Evolutionary conservation across 2,329 filamentous ascomycete genomes (phyloP), one percentile per base, ranked within the genome.

Genomic region (Pseudogymnoascus sp.): DNA sequence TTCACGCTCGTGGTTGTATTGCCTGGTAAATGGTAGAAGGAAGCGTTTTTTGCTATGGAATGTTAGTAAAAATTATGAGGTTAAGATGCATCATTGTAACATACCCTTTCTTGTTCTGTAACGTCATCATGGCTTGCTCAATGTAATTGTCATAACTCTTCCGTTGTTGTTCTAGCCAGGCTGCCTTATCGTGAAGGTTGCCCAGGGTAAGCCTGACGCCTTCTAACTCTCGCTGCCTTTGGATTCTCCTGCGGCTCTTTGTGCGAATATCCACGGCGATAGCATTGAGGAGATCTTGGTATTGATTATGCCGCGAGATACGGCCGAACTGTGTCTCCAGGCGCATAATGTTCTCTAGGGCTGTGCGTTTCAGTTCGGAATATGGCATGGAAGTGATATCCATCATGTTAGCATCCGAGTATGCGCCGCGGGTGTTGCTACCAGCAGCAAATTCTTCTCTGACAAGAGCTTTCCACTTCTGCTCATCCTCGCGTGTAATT

Each of bases 101-200:
- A 74, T 82, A 88, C 84, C 89, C 93, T 78, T 97, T 97, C 76
- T 97, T 96, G 78, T 90, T 96, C 76, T 97, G 95, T 64, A 99
- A 81, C 4, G 96, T 99, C 65, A 93, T 84, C 91, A 99, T 97
- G 59, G 95, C 93, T 75, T 96, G 93, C 78, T 99, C 96, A 72
- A 99, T 96, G 77, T 99, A 99, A 78, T 99, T 92, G 74, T 99
- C 96, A 78, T 99, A 99, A 68, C 89, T 95, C 81, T 96, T 96
- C 65, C 96, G 85, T 77, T 99, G 95, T 70, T 92, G 89, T 73
- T 99, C 95, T 8, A 99, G 84, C 77, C 96, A 99, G 68, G 87
- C 85, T 38, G 93, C 93, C 78, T 99, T 95, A 69, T 92, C 86
- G 75, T 91, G 87, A 66, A 96, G 78, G 67, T 92, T 90, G 46